These are phyloP conservation scores for Heliamphora exappendiculata DNA, from an alignment of 148 eudicot genomes.

Conservation along the genomic window DNA sequence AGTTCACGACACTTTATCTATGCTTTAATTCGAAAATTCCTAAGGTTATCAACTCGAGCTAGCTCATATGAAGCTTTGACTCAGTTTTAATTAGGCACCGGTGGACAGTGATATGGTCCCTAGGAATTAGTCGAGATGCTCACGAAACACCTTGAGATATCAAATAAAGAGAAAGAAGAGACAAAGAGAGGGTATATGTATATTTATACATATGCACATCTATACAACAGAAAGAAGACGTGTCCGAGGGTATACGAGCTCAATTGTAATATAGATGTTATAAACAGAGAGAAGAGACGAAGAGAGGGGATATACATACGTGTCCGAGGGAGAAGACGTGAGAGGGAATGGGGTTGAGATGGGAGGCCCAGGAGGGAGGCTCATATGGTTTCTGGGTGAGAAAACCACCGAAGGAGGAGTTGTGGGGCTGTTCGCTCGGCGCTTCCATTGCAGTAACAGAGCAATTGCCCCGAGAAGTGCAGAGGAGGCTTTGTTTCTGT, in stretches of 20 bases:
- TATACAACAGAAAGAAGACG: neutral
- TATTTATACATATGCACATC: neutral
- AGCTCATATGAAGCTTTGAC: no score
- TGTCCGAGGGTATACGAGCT: no score
- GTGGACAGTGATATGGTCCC: no score
- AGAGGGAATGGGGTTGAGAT: slow-evolving; percentile 66
- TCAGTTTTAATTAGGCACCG: no score
- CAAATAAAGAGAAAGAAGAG: no score
- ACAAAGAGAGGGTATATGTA: no score
- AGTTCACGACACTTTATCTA: no score
- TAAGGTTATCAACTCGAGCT: no score
- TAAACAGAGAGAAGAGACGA: neutral
- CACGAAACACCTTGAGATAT: no score
- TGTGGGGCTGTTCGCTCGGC: neutral
- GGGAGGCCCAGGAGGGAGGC: slow-evolving; percentile 84
- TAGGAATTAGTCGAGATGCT: no score
- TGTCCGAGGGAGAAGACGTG: slow-evolving; percentile 62
- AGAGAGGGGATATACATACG: slow-evolving; percentile 24
- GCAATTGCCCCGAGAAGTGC: neutral
- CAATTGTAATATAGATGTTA: neutral
- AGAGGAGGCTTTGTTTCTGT: neutral
- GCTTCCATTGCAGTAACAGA: slow-evolving; percentile 3
- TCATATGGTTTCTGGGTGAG: slow-evolving; percentile 44
- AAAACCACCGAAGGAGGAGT: slow-evolving; percentile 22
- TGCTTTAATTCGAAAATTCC: no score